These are phyloP conservation scores for Ophiocordyceps sinensis DNA, from an alignment of 2,329 filamentous ascomycete species.

Conservation along the genomic window DNA sequence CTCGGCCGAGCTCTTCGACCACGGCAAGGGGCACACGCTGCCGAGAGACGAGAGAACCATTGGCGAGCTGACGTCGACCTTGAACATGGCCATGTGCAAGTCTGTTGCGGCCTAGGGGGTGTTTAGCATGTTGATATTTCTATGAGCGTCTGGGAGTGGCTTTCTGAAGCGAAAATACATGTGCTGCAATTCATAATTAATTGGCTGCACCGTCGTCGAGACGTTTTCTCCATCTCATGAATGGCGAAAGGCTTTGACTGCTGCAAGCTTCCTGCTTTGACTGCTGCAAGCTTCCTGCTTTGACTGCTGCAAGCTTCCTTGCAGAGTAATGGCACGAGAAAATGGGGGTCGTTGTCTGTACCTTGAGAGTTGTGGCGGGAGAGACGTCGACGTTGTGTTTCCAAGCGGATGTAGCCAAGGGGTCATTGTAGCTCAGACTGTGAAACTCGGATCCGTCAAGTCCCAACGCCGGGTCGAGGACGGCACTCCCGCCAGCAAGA, in stretches of 20 bases:
- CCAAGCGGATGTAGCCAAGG: too few species aligned
- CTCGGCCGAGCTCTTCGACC: slow-evolving; percentile 45
- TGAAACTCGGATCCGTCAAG: slow-evolving; percentile 26
- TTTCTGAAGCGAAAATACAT: neutral
- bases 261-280: too few species aligned
- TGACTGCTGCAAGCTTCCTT: too few species aligned
- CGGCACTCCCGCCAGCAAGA: slow-evolving; percentile 21
- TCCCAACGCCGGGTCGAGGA: slow-evolving; percentile 25
- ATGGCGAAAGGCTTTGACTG: too few species aligned
- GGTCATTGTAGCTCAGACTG: slow-evolving; percentile 23
- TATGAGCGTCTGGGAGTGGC: neutral
- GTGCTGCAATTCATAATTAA: too few species aligned
- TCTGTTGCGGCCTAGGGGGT: neutral
- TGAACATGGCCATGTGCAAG: neutral
- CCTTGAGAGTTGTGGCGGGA: too few species aligned
- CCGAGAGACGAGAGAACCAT: slow-evolving; percentile 36
- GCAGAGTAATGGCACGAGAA: neutral
- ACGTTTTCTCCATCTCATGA: too few species aligned
- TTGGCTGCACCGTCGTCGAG: too few species aligned
- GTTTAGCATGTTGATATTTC: neutral
- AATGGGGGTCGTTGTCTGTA: too few species aligned
- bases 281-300: too few species aligned
- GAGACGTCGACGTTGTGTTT: slow-evolving; percentile 20
- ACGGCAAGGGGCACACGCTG: slow-evolving; percentile 49
- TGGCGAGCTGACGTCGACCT: slow-evolving; percentile 22